Base-by-base conservation (phyloP, 208 protist genomes). In the Phytomonas serpens region DNA sequence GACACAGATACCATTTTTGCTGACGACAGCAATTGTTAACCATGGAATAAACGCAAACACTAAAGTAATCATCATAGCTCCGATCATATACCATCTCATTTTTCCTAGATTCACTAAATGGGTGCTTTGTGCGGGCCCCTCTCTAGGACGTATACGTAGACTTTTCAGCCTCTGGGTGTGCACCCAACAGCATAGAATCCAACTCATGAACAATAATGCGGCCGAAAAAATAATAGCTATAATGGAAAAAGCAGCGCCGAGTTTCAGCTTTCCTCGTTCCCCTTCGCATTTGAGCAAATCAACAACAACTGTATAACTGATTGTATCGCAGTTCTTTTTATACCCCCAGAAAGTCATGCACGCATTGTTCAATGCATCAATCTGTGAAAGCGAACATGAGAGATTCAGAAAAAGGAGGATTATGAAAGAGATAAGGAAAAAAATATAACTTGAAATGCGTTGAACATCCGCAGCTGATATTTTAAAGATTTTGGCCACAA, bases 331-430 rank as follows among this genome's bases (percentile, higher is more conserved):
- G 52, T 81, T 67, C 0, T 0, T 40, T 70, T 94, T 94, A 75
- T 80, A 88, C 10, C 89, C 89, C 87, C 89, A 94, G 78, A 80
- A 94, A 51, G 89, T 94, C 68, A 79, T 89, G 83, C 89, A 94
- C 19, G 76, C 72, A 38, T 84, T 84, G n/a, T 84, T 82, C 47
- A 64, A 16, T n/a, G 77, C 29, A 66, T 94, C 89, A 13, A 94
- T 64, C 73, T 94, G 89, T 10, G 89, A 94, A 42, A 92, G 81
- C 5, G 80, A 47, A 40, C 78, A 84, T 5, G 76, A 70, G 4
- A 94, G 65, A 38, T 88, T 88, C 4, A 83, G 57, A 61, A 94
- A 94, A 37, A 94, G 73, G 6, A 87, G 69, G 34, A 89, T 77
- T 7, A 92, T 0, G 3, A 74, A 71, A 13, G 71, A 19, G 14